Base-by-base conservation (phyloP, 208 protist genomes). In the Herpetomonas tarakana region DNA sequence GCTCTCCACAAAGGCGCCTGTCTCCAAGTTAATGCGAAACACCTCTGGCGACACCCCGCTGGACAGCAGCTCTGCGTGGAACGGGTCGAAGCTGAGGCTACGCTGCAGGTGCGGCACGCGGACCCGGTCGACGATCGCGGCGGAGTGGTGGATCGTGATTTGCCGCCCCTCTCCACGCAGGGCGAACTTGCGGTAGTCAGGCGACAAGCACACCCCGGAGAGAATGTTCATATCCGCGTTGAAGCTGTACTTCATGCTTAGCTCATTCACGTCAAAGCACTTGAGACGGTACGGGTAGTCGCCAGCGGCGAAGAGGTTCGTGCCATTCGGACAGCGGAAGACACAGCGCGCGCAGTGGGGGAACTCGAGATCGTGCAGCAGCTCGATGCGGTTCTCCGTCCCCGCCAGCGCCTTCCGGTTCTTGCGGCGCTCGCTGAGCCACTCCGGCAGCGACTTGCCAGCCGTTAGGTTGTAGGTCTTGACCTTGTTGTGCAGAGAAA, bases 181-280 rank as follows among this genome's bases (percentile, higher is more conserved):
- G 3, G 83, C 90, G 53, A 97, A 93, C 68, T 96, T 96, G 51
- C 81, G 85, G 68, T 87, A 97, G 71, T 97, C 92, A 0, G 79
- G 63, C 1, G 90, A 93, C 12, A 97, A 77, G 29, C 83, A 89
- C 3, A 93, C 77, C 4, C 85, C 86, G 39, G 72, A 76, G 7
- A 93, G 61, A 49, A 96, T 88, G 51, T 76, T 76, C 83, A 90
- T 93, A 55, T 96, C 91, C 22, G 84, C 86, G 62, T 94, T 90
- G 60, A 93, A 95, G 57, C 77, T 88, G 62, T 89, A 96, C 74
- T 96, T 96, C 86, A 94, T 92, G 66, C 82, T 91, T 6, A 96
- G 75, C 56, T 96, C 78, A 59, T 93, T 90, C 18, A 94, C 83
- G 57, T 94, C 88, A 62, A 91, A 94, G 59, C 87, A 94, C 75